phyloP scores from a whole-genome alignment of 768 basidiomycete species.

The Hygrophoropsis aurantiaca region DNA sequence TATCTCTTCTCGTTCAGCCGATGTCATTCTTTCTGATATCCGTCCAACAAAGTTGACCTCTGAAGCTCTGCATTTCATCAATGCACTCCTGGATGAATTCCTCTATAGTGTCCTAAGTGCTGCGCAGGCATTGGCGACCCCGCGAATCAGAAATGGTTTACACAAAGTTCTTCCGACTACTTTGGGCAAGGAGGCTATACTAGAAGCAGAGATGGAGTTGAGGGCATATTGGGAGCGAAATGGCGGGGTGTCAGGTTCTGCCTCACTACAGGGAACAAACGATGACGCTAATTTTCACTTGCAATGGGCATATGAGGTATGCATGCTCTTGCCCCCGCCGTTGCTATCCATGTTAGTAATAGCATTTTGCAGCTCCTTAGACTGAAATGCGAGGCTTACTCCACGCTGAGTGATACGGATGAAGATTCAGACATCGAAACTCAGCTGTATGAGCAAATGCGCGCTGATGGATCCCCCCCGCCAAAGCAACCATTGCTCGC shows the following conservation, averaged over 20 bases:
- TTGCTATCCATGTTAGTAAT: conserved; percentile 1
- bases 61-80: conserved; percentile 77
- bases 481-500: conserved; percentile 57
- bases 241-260: conserved; percentile 31
- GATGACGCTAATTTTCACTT: conserved; percentile 67
- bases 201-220: conserved; percentile 92
- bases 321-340: conserved; percentile 5
- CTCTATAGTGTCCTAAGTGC: conserved; percentile 68
- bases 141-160: conserved; percentile 70
- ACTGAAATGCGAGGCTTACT: conserved; percentile 87
- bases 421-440: conserved; percentile 69
- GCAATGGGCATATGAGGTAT: conserved; percentile 75
- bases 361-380: conserved; percentile 58
- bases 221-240: conserved; percentile 87
- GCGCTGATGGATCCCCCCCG: conserved; percentile 49
- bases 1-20: conserved; percentile 81
- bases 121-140: conserved; percentile 68
- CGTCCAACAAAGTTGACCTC: conserved; percentile 84
- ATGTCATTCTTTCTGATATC: conserved; percentile 89
- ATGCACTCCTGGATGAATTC: conserved; percentile 82
- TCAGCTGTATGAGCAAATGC: conserved; percentile 63
- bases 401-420: conserved; percentile 77
- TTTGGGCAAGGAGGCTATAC: conserved; percentile 86
- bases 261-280: conserved; percentile 26
- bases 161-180: conserved; percentile 73